phyloP scores from a whole-genome alignment of 2,329 filamentous ascomycete genomes.

The Didymella lethalis region DNA sequence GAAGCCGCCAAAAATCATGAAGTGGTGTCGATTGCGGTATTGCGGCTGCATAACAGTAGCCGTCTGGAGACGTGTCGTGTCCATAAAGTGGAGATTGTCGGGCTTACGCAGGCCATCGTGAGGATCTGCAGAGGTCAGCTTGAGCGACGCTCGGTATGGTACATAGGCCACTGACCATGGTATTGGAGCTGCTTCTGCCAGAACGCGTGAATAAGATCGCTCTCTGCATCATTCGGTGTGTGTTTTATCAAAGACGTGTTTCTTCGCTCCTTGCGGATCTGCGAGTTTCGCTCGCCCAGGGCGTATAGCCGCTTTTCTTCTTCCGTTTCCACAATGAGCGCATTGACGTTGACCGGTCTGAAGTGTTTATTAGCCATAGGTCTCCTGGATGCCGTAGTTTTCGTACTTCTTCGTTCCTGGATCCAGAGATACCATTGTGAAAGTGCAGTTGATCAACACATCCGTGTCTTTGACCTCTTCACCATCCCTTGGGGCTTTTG shows the following conservation, averaged over 20 bases:
- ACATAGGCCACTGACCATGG: conserved; percentile 55
- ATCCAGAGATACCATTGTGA: conserved; percentile 80
- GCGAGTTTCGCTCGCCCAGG: conserved; percentile 70
- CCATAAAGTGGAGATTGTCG: conserved; percentile 67
- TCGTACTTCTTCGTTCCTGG: conserved; percentile 68
- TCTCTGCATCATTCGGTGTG: conserved; percentile 75
- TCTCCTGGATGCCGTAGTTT: not conserved
- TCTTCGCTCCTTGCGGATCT: conserved; percentile 69
- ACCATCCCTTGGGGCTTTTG: conserved; percentile 69
- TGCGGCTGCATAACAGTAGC: conserved; percentile 80
- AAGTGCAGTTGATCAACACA: conserved; percentile 73
- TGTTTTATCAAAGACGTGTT: conserved; percentile 69
- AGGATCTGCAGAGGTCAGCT: conserved; percentile 54
- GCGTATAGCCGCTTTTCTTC: conserved; percentile 71
- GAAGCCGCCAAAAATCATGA: conserved; percentile 82
- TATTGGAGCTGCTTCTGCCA: conserved; percentile 74
- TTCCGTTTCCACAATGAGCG: conserved; percentile 67
- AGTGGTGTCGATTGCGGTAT: conserved; percentile 73
- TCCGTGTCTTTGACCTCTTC: conserved; percentile 65
- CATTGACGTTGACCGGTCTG: conserved; percentile 68
- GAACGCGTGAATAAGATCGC: conserved; percentile 74
- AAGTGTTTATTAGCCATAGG: not conserved
- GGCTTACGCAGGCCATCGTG: conserved; percentile 63
- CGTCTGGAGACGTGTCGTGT: conserved; percentile 68
- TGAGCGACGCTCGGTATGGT: not conserved